phyloP scores from a whole-genome alignment of 805 yeast species.

The Starmerella geochares region DNA sequence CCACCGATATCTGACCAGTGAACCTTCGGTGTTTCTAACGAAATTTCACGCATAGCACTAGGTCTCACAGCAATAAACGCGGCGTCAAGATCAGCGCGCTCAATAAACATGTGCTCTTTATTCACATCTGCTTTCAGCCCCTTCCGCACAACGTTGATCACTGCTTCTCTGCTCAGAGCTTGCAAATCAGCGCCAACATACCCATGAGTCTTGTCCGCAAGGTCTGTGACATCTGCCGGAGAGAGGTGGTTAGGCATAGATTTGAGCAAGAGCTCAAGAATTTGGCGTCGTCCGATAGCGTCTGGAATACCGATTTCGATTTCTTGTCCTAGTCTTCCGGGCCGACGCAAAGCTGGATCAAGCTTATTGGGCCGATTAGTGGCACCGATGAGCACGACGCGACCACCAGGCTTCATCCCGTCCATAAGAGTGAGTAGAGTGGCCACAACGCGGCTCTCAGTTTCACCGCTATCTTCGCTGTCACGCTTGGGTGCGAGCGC shows the following conservation, averaged over 20 bases:
- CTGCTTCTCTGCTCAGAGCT: conserved; percentile 80
- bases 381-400: conserved; percentile 97
- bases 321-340: conserved; percentile 84
- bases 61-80: conserved; percentile 80
- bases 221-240: conserved; percentile 43
- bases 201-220: conserved; percentile 83
- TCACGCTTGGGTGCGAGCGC: conserved; percentile 78
- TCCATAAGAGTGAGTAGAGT: conserved; percentile 87
- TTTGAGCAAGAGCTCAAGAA: conserved; percentile 51
- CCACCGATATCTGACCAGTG: conserved; percentile 95
- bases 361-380: conserved; percentile 95
- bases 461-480: conserved; percentile 79
- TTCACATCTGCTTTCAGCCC: conserved; percentile 34
- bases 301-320: conserved; percentile 90
- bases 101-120: conserved; percentile 38
- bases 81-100: conserved; percentile 48
- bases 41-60: conserved; percentile 93
- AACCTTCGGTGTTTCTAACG: conserved; percentile 87
- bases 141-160: conserved; percentile 66
- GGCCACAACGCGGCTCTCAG: conserved; percentile 83
- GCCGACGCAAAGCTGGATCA: conserved; percentile 87
- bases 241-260: conserved; percentile 50
- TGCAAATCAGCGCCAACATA: conserved; percentile 94
- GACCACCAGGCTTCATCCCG: conserved; percentile 97
- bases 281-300: conserved; percentile 63